These are phyloP conservation scores for Fusarium continuum DNA, from an alignment of 2,329 filamentous ascomycete genomes.

Conservation along the genomic window DNA sequence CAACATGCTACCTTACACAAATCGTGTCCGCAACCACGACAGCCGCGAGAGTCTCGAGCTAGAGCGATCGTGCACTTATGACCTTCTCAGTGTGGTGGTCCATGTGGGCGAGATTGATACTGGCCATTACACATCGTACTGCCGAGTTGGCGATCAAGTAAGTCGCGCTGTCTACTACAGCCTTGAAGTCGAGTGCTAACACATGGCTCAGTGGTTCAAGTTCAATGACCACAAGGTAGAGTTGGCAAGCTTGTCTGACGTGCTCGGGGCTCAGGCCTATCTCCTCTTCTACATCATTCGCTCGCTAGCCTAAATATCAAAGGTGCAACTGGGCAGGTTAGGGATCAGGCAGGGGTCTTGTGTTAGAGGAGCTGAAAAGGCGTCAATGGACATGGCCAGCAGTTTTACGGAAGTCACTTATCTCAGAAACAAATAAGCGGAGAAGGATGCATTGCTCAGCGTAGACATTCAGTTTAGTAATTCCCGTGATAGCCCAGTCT, in stretches of 20 bases:
- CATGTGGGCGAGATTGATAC: slow-evolving; percentile 94
- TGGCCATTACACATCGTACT: slow-evolving; percentile 92
- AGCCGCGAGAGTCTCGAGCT: slow-evolving; percentile 65
- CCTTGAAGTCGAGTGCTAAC: neutral
- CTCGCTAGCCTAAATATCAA: slow-evolving; percentile 58
- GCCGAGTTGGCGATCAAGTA: slow-evolving; percentile 76
- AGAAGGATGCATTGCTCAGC: slow-evolving; percentile 35
- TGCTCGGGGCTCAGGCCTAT: slow-evolving; percentile 87
- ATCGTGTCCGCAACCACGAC: slow-evolving; percentile 64
- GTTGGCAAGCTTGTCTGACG: slow-evolving; percentile 82
- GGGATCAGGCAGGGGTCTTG: neutral
- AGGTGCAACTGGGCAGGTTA: neutral
- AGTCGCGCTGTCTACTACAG: neutral
- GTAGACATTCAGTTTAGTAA: slow-evolving; percentile 27
- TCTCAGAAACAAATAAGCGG: slow-evolving; percentile 9
- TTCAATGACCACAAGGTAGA: slow-evolving; percentile 97
- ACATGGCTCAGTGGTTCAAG: slow-evolving; percentile 78
- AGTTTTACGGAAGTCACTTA: neutral
- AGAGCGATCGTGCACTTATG: slow-evolving; percentile 77
- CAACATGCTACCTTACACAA: slow-evolving; percentile 91
- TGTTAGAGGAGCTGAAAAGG: neutral
- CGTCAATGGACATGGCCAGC: slow-evolving; percentile 20
- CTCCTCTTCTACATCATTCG: slow-evolving; percentile 86
- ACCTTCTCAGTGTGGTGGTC: slow-evolving; percentile 88
- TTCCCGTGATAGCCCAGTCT: slow-evolving; percentile 1